These are phyloP conservation scores for Lanzia echinophila DNA, from an alignment of 2,329 filamentous ascomycete genomes.

Conservation along the genomic window DNA sequence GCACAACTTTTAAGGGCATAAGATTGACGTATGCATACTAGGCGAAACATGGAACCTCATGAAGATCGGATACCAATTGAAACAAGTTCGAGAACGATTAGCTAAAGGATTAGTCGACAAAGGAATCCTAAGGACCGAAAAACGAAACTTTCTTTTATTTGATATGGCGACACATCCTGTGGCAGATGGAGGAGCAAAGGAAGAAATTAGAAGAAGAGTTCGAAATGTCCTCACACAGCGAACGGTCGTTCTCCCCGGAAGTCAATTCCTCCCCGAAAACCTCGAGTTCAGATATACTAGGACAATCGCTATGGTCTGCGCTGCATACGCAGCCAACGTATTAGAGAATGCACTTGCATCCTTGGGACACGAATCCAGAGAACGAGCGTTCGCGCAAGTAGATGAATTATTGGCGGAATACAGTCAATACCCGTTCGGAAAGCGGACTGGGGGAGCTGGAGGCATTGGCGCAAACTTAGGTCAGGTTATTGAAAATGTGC, in stretches of 20 bases:
- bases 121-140: constrained; percentile 95
- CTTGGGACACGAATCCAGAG: constrained; percentile 86
- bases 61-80: constrained; percentile 99
- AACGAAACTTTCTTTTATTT: constrained; percentile 98
- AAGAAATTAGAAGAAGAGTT: constrained; percentile 90
- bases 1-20: neutral
- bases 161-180: constrained; percentile 99
- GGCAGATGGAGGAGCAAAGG: constrained; percentile 92
- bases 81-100: constrained; percentile 95
- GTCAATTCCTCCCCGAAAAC: constrained; percentile 86
- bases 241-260: constrained; percentile 81
- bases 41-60: constrained; percentile 99
- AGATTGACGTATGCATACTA: constrained; percentile 33
- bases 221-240: constrained; percentile 88
- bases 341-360: constrained; percentile 95
- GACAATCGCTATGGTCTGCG: constrained; percentile 94
- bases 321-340: constrained; percentile 95
- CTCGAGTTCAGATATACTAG: constrained; percentile 90
- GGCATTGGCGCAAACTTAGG: constrained; percentile 91
- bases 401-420: constrained; percentile 94
- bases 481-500: constrained; percentile 71
- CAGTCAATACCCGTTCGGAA: constrained; percentile 94
- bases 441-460: constrained; percentile 64
- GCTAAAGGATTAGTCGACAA: constrained; percentile 98
- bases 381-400: constrained; percentile 92